Base-by-base conservation (phyloP, 257 asterid species). In the Catharanthus roseus region DNA sequence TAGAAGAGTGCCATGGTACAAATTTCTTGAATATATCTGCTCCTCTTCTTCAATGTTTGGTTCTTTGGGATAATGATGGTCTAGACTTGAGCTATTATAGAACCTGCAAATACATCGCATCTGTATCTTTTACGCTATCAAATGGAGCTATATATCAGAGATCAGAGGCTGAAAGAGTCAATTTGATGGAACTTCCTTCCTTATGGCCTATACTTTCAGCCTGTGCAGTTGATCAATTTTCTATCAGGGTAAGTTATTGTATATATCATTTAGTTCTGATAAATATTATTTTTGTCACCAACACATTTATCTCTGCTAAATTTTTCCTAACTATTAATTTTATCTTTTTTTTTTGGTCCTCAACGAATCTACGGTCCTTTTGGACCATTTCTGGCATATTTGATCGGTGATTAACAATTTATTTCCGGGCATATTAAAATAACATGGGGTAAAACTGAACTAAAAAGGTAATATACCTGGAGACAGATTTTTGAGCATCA, bases 181-280 rank as follows among this genome's bases (percentile, higher is more conserved):
- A 28, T 4, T 41, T 65, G 28, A 42, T 23, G 6, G 54, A 65
- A 55, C 70, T 65, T 65, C 18, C 62, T 72, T 24, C 28, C 45
- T 19, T 49, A 51, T 47, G 10, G 31, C 18, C 13, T 34, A 10
- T 4, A 0, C 69, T 72, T 3, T 53, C 56, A 1, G 1, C 3
- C 16, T 53, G 21, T 28, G 5, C 10, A 45, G n/a, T 71, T 21
- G 68, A 71, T 41, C 29, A 41, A 23, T 31, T 34, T 4, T 49
- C 58, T 41, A 69, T 72, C 45, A 54, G 49, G 70, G 76, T 72
- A 29, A 72, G 50, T 19, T n/a, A 24, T 55, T 7, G 24, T 55
- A 16, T n/a, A n/a, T n/a, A n/a, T n/a, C n/a, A n/a, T n/a, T n/a
- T n/a, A n/a, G n/a, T n/a, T n/a, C n/a, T n/a, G n/a, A n/a, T n/a